A percentile compares a stretch with the other conserved stretches of the same genome.
These are phyloP conservation scores for Eimeria nieschulzi DNA, from an alignment of 169 alveolate genomes.

Conservation along the genomic window DNA sequence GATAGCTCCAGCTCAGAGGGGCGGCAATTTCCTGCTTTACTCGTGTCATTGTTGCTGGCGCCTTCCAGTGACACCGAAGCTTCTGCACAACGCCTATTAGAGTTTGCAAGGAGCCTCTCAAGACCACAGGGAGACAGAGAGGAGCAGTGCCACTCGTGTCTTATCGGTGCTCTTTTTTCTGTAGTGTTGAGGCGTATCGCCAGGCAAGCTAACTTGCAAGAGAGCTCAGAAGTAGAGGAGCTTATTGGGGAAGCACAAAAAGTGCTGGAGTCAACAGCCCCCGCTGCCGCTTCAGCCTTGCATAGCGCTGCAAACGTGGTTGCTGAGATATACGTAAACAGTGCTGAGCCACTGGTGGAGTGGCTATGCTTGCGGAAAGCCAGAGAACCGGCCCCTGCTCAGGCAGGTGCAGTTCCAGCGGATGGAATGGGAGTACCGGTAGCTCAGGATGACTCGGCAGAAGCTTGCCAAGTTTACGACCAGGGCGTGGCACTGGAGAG, in stretches of 20 bases:
- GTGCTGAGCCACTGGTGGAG: constrained; percentile 41
- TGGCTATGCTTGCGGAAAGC: not conserved
- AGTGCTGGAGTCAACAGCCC: not conserved
- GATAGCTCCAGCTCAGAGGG: constrained; percentile 25
- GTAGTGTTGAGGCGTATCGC: constrained; percentile 10
- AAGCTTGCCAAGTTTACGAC: not conserved
- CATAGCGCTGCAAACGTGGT: not conserved
- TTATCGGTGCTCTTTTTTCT: constrained; percentile 1
- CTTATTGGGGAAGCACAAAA: constrained; percentile 11
- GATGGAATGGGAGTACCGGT: not conserved
- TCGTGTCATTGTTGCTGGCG: not conserved
- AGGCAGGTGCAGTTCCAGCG: not conserved
- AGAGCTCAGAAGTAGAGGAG: constrained; percentile 13
- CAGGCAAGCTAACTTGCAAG: not conserved
- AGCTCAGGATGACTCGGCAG: not conserved
- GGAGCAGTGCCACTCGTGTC: not conserved
- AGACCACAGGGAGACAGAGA: not conserved
- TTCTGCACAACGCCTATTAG: constrained; percentile 24
- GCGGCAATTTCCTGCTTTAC: not conserved
- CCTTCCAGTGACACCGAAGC: not conserved
- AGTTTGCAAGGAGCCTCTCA: not conserved
- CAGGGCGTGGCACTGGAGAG: constrained; percentile 5
- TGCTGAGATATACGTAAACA: not conserved
- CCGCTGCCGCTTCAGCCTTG: constrained; percentile 32
- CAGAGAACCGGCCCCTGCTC: not conserved